Evolutionary conservation across 2,329 filamentous ascomycete genomes (phyloP).

Genomic region (Botryotinia calthae): DNA sequence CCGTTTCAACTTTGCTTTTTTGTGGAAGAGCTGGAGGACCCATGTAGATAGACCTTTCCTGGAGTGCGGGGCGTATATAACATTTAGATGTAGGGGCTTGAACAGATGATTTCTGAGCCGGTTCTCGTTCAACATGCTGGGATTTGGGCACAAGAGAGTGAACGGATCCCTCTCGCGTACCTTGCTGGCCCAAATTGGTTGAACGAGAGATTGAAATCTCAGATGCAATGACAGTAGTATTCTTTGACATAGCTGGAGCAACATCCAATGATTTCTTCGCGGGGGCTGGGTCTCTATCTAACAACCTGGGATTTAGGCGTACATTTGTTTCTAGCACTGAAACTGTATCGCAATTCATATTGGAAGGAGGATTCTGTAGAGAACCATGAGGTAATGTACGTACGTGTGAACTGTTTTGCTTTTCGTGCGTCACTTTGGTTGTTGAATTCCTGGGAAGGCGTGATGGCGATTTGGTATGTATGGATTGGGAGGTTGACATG

Average conservation of each 20-base stretch:
- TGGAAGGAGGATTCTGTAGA: background rate
- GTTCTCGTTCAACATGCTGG: background rate
- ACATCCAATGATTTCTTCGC: background rate
- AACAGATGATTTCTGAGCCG: background rate
- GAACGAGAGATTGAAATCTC: background rate
- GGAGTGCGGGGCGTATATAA: constrained; percentile 11
- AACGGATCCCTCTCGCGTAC: background rate
- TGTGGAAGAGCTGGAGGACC: constrained; percentile 26
- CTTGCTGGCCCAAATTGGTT: background rate
- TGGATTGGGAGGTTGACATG: background rate
- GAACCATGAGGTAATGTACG: background rate
- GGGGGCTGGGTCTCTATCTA: no score
- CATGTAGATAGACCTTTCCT: constrained; percentile 28
- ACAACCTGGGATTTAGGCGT: background rate
- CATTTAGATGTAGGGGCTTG: background rate
- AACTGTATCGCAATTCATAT: no score
- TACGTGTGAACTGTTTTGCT: background rate
- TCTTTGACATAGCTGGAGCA: background rate
- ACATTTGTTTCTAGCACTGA: background rate
- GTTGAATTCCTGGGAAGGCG: background rate
- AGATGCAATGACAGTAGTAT: background rate
- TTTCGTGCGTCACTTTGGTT: background rate
- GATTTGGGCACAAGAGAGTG: background rate
- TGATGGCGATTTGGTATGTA: background rate
- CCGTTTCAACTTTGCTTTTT: constrained; percentile 13